These are phyloP conservation scores for Phytophthora pistaciae DNA, from an alignment of 352 stramenopile species.

Conservation along the genomic window DNA sequence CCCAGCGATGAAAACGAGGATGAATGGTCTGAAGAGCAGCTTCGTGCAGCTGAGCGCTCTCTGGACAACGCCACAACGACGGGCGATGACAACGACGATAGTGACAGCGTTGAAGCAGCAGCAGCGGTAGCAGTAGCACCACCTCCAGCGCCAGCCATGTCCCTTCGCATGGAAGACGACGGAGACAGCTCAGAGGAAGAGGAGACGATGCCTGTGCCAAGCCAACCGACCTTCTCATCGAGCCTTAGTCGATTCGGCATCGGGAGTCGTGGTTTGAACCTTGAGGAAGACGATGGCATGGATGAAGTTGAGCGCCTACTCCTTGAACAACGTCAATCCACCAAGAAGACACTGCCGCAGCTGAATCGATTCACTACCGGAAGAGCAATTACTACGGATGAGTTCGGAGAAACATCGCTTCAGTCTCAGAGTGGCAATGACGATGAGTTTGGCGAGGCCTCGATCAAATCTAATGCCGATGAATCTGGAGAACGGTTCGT, in stretches of 20 bases:
- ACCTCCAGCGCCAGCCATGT: neutral
- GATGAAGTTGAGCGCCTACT: conserved; percentile 38
- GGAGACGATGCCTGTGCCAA: conserved; percentile 24
- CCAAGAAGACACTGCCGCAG: conserved; percentile 2
- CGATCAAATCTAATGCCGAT: neutral
- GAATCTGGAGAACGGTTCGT: neutral
- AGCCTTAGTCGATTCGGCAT: conserved; percentile 25
- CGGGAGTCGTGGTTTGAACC: conserved; percentile 9
- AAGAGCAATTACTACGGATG: neutral
- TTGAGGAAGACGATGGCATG: conserved; percentile 43
- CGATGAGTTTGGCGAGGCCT: conserved; percentile 7
- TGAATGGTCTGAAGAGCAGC: conserved; percentile 31
- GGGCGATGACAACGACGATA: neutral
- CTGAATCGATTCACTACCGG: neutral
- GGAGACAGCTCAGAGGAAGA: conserved; percentile 35
- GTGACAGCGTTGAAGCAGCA: neutral
- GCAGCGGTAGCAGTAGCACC: neutral
- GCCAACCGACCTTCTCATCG: conserved; percentile 3
- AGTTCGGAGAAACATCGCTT: conserved; percentile 4
- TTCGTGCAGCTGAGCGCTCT: conserved; percentile 21
- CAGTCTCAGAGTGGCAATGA: conserved; percentile 2
- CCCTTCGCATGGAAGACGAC: conserved; percentile 20
- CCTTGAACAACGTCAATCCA: conserved; percentile 24
- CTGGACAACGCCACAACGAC: neutral
- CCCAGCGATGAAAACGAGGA: conserved; percentile 15